Conservation (phyloP, 257 asterid genomes). For the Plantago elongata region DNA sequence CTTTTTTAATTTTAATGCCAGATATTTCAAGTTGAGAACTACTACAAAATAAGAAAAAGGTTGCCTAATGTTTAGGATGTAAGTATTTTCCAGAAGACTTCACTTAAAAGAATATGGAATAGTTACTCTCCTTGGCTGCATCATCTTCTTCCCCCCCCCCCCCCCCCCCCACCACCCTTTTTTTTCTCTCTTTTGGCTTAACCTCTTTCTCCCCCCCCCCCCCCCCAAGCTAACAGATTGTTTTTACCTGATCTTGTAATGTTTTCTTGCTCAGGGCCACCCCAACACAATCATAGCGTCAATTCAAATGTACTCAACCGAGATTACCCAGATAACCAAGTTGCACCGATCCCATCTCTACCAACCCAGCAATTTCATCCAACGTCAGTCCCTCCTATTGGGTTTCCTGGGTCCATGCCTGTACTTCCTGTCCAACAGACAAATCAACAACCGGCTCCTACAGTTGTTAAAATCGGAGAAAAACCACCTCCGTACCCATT, state of each 20-base stretch:
- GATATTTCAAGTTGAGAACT: too few species aligned
- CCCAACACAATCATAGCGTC: conserved; percentile 38
- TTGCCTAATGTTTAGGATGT: too few species aligned
- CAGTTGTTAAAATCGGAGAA: conserved; percentile 47
- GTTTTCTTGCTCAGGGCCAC: conserved; percentile 29
- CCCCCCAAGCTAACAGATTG: too few species aligned
- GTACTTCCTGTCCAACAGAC: conserved; percentile 47
- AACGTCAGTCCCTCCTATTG: conserved; percentile 41
- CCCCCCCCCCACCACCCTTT: too few species aligned
- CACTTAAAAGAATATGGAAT: too few species aligned
- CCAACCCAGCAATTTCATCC: conserved; percentile 63
- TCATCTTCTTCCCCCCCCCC: too few species aligned
- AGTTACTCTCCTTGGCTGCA: too few species aligned
- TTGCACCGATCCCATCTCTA: conserved; percentile 45
- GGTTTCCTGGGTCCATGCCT: conserved; percentile 44
- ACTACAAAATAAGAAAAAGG: too few species aligned
- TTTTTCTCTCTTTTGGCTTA: too few species aligned
- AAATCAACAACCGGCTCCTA: conserved; percentile 41
- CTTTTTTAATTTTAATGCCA: too few species aligned
- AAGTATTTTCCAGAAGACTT: too few species aligned
- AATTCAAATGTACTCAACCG: conserved; percentile 42
- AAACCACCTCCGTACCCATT: conserved; percentile 80
- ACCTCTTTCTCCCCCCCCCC: too few species aligned
- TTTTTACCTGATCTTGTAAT: neutral
- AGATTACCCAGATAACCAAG: conserved; percentile 49